These are phyloP conservation scores for Petunia hybrid DNA, from an alignment of 305 asterid genomes.

Conservation along the genomic window DNA sequence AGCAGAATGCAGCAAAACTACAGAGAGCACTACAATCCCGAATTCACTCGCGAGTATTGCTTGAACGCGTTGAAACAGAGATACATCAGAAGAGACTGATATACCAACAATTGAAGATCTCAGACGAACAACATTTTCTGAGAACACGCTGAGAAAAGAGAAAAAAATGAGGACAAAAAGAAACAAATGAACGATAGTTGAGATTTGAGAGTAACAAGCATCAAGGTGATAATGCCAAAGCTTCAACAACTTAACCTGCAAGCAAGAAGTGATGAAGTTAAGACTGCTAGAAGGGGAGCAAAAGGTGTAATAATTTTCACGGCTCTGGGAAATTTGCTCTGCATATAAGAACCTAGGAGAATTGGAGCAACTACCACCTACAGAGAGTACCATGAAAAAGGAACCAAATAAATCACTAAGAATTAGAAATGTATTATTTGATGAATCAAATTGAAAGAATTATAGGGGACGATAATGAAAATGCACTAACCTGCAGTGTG, in stretches of 20 bases:
- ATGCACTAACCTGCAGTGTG: conserved; percentile 70
- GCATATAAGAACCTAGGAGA: conserved; percentile 78
- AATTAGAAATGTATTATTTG: neutral
- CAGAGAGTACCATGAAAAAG: conserved; percentile 21
- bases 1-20: conserved; percentile 73
- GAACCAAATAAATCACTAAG: neutral
- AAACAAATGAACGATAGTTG: conserved; percentile 11
- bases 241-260: conserved; percentile 59
- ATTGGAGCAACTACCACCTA: conserved; percentile 96
- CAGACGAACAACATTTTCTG: conserved; percentile 76
- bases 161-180: conserved; percentile 23
- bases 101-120: conserved; percentile 61
- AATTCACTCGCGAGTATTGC: conserved; percentile 64
- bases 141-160: conserved; percentile 67
- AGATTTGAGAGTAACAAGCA: conserved; percentile 4
- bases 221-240: conserved; percentile 11
- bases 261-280: conserved; percentile 79
- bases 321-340: conserved; percentile 64
- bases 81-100: conserved; percentile 56
- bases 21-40: conserved; percentile 69
- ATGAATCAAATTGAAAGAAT: conserved; percentile 24
- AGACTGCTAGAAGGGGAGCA: conserved; percentile 81
- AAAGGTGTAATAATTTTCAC: conserved; percentile 65
- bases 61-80: conserved; percentile 51
- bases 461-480: neutral